These are phyloP conservation scores for Aspergillus alliaceus DNA, from an alignment of 2,329 filamentous ascomycete species.

Conservation along the genomic window DNA sequence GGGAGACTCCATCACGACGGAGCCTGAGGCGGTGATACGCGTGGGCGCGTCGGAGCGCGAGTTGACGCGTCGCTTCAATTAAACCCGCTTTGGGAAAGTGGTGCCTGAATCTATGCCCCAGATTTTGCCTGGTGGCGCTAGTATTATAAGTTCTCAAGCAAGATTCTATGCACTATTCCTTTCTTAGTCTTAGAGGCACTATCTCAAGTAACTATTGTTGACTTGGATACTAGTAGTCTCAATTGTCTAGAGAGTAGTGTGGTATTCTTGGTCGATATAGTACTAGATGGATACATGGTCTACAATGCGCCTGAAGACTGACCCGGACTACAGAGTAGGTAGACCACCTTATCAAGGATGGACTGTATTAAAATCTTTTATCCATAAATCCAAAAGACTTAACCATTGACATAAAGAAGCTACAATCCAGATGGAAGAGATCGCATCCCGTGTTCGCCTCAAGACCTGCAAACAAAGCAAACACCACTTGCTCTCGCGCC, in stretches of 20 bases:
- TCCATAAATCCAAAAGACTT: not conserved
- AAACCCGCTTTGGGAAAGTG: constrained; percentile 28
- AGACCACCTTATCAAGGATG: no score
- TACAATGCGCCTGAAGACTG: no score
- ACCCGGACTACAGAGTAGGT: no score
- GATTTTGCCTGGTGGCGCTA: not conserved
- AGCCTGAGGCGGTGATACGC: constrained; percentile 6
- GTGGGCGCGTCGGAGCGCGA: constrained; percentile 18
- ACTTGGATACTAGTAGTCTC: no score
- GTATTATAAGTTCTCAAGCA: not conserved
- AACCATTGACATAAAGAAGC: not conserved
- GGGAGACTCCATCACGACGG: constrained; percentile 2
- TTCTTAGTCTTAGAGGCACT: not conserved
- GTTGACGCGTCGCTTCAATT: constrained; percentile 33
- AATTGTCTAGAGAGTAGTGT: no score
- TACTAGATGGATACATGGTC: no score
- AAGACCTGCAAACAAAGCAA: constrained; percentile 27
- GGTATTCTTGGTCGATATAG: no score
- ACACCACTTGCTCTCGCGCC: constrained; percentile 20
- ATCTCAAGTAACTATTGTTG: not conserved
- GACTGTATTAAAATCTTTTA: no score
- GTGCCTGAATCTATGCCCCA: not conserved
- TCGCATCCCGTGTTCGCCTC: not conserved
- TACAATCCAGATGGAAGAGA: not conserved
- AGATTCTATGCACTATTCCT: not conserved